phyloP scores from a whole-genome alignment of 345 rosid species.

The Populus ilicifolia region DNA sequence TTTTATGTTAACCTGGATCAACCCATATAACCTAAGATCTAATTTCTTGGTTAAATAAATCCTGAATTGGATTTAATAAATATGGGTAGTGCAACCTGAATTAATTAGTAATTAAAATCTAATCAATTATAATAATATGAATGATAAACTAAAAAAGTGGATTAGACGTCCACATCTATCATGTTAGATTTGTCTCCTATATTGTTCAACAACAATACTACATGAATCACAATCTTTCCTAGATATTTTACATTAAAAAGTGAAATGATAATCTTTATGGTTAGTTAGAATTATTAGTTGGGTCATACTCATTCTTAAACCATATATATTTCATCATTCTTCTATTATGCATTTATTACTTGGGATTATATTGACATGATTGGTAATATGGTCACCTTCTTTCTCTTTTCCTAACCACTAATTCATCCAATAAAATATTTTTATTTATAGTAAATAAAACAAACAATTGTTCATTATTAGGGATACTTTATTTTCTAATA shows the following conservation, averaged over 20 bases:
- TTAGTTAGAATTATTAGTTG: background rate
- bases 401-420: background rate
- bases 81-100: too few species aligned
- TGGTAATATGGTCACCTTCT: too few species aligned
- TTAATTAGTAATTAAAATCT: too few species aligned
- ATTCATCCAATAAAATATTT: too few species aligned
- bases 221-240: background rate
- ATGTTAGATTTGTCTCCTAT: background rate
- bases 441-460: too few species aligned
- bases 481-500: too few species aligned
- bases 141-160: background rate
- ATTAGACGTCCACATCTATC: background rate
- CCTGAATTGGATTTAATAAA: too few species aligned
- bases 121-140: background rate
- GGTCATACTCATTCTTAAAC: background rate
- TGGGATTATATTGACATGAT: background rate
- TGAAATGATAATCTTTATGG: too few species aligned
- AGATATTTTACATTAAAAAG: too few species aligned
- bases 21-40: too few species aligned
- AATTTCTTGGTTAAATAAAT: too few species aligned
- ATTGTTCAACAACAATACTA: background rate
- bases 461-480: too few species aligned
- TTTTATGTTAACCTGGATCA: rapidly evolving
- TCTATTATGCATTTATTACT: background rate
- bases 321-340: background rate